Evolutionary conservation across 768 basidiomycete species (phyloP).

Genomic region (Pleurotus tuber-regium): DNA sequence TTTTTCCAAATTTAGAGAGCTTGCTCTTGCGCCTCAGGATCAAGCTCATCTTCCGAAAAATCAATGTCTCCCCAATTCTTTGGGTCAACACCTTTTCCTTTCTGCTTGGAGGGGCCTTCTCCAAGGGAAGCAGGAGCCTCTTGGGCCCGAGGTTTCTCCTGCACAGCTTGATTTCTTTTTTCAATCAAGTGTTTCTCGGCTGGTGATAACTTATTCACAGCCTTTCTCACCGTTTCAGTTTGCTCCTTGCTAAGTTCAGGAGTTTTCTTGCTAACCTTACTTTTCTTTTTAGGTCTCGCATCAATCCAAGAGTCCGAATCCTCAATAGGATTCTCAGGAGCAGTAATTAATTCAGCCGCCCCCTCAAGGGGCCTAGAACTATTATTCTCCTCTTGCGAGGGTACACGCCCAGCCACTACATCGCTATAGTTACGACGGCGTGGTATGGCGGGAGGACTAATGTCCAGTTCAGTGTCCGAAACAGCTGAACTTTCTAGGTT

Average conservation of each 20-base stretch:
- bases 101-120: slow-evolving; percentile 4
- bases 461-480: slow-evolving; percentile 3
- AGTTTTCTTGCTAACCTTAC: background rate
- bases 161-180: background rate
- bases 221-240: background rate
- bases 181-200: background rate
- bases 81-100: slow-evolving; percentile 24
- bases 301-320: background rate
- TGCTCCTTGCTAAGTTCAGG: background rate
- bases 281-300: background rate
- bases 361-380: background rate
- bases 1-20: slow-evolving; percentile 2
- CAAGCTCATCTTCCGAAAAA: slow-evolving; percentile 13
- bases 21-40: slow-evolving; percentile 16
- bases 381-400: slow-evolving; percentile 1
- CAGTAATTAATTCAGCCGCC: background rate
- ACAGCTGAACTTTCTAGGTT: background rate
- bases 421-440: background rate
- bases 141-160: background rate
- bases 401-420: background rate
- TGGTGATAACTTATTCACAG: background rate
- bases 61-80: slow-evolving; percentile 21
- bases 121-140: background rate
- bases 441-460: background rate
- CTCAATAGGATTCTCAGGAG: background rate